Base-by-base conservation (phyloP, 2,329 filamentous ascomycete genomes). In the Teratosphaeria nubilosa region DNA sequence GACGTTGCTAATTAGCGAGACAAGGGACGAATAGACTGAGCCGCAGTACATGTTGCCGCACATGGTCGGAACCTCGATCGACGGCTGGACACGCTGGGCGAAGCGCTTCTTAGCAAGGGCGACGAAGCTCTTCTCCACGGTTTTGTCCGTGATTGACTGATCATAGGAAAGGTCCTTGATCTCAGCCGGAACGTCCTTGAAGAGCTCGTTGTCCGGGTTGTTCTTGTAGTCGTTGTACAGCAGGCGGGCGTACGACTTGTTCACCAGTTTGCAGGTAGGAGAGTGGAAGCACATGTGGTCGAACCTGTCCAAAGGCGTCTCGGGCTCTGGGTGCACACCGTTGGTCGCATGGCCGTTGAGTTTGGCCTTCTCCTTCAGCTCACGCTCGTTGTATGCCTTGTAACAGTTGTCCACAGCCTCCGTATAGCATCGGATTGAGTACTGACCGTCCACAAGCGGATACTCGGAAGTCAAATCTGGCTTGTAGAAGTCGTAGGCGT, bases 41-140 rank as follows among this genome's bases (percentile, higher is more conserved):
- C 75, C 78, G 62, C 75, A 78, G 75, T 80, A 80, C 78, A 80
- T 80, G 76, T 80, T 80, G 57, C 78, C 78, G 72, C 78, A 80
- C 73, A 76, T 74, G 63, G 78, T 80, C 9, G 78, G 78, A 25
- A 79, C 75, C 62, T 78, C 68, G 62, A 79, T 77, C 59, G 74
- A 69, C 27, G 78, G 78, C 71, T 79, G 75, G 48, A 80, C 78
- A 60, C 77, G 77, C 55, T 72, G 60, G 53, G 72, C 74, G 65
- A 79, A 80, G 54, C 77, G 74, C 74, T 80, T 80, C 75, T 80
- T 80, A 51, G 77, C 67, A 24, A 80, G 73, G 45, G 65, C 75
- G 71, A 79, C 76, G 69, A 80, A 80, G 41, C 73, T 77, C 76
- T 80, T 80, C 72, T 80, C 78, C 24, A 80, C 72, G 0, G 72